Evolutionary conservation across 129 eudicot species (phyloP), one percentile per base, ranked within the genome.

Genomic region (Chrysanthemum lavandulifolium): DNA sequence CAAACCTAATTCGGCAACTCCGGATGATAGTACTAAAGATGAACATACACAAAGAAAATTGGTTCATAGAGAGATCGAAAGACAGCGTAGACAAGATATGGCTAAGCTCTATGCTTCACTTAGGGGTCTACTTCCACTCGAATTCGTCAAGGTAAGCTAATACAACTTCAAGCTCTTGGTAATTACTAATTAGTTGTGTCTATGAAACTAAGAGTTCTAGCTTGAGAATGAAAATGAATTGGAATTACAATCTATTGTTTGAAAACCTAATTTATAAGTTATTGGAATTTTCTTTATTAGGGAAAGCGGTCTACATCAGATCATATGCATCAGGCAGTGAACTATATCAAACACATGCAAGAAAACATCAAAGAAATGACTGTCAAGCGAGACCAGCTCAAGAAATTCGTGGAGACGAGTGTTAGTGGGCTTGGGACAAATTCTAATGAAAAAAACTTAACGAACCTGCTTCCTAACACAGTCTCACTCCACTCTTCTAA

Each of bases 61-160:
- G 83, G 71, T 45, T 31, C 97, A 87, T 72, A 76, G 94, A 71
- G 87, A 85, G 65, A 74, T 85, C 15, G 97, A 90, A 73, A 69
- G 86, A 27, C 87, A 79, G 56, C 80, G 96, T 15, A 81, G 96
- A 64, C 93, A 81, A 65, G 91, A 90, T 68, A 90, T 90, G 96
- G 78, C 91, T 31, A 73, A 76, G 11, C 88, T 85, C 62, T 85
- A 83, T 63, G 83, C 85, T 5, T 90, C 94, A 31, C 91, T 90
- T 64, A 68, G 97, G 14, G 80, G 87, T 53, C 73, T 90, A 47
- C 93, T 90, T 33, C 96, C 96, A 11, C 84, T 87, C 4, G 88
- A 90, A 31, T 87, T 73, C 27, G 73, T 87, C 67, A 90, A 85
- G 91, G 97, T 84, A 11, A 57, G 58, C 19, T 53, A 53, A 8